A percentile compares a stretch with the other conserved stretches of the same genome.
Evolutionary conservation across 164 flowering plant genomes (phyloP).

Genomic region (Warburgia ugandensis): DNA sequence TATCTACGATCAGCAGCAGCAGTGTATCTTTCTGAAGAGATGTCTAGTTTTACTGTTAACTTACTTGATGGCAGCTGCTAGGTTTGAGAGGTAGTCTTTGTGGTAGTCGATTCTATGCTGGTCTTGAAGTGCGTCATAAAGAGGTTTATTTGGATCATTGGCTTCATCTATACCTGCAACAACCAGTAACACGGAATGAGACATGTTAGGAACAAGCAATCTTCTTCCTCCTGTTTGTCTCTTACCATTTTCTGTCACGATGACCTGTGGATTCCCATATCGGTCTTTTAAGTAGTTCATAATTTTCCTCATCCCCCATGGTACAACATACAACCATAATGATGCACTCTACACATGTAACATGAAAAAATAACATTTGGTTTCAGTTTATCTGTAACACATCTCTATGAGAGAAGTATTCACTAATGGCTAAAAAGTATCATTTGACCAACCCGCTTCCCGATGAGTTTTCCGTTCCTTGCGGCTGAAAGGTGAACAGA

Average conservation of each 20-base stretch:
- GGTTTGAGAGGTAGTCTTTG: slow-evolving; percentile 47
- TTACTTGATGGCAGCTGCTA: slow-evolving; percentile 10
- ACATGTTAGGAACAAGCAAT: background rate
- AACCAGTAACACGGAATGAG: background rate
- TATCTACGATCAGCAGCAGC: background rate
- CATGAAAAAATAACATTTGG: too few relatives aligned
- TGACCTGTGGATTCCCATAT: slow-evolving; percentile 58
- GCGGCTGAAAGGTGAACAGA: slow-evolving; percentile 29
- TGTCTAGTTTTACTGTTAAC: background rate
- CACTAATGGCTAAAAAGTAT: background rate
- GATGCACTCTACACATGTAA: slow-evolving; percentile 60
- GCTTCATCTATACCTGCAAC: slow-evolving; percentile 85
- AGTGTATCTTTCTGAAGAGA: too few relatives aligned
- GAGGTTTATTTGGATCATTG: slow-evolving; percentile 30
- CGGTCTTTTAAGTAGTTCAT: slow-evolving; percentile 49
- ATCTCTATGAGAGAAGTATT: background rate
- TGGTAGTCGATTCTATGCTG: slow-evolving; percentile 52
- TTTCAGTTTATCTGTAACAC: background rate
- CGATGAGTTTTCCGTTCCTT: slow-evolving; percentile 62
- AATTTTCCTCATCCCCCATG: slow-evolving; percentile 77
- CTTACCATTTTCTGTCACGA: slow-evolving; percentile 78
- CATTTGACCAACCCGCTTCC: slow-evolving; percentile 46
- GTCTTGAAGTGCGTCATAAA: slow-evolving; percentile 74
- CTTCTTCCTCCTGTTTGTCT: background rate
- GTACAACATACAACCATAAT: slow-evolving; percentile 80